phyloP scores from a whole-genome alignment of 257 asterid genomes.

The Rubia yunnanensis region DNA sequence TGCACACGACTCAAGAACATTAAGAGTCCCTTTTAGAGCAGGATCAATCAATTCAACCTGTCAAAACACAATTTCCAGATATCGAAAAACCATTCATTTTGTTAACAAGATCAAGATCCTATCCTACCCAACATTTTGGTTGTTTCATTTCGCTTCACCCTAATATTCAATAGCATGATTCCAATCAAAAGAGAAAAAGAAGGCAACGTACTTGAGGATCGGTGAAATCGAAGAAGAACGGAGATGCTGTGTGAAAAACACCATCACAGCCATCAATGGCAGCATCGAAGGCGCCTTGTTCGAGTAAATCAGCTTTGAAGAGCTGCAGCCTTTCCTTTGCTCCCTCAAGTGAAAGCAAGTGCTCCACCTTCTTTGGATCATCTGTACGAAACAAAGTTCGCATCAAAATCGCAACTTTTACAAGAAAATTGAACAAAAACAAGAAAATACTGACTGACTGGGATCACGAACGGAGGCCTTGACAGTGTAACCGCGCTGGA shows the following conservation, averaged over 20 bases:
- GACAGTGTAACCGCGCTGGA: conserved; percentile 48
- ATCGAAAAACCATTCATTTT: not conserved
- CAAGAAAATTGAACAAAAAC: too few species aligned
- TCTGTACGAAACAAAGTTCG: conserved; percentile 26
- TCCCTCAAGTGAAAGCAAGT: conserved; percentile 71
- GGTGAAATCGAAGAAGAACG: conserved; percentile 35
- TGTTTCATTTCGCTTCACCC: not conserved
- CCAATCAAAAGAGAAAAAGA: too few species aligned
- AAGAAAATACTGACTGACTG: too few species aligned
- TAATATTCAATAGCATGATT: too few species aligned
- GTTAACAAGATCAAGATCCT: not conserved
- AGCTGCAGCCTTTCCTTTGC: conserved; percentile 81
- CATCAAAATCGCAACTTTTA: not conserved
- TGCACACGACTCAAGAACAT: conserved; percentile 67
- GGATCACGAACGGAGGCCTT: conserved; percentile 49
- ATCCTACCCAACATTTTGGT: not conserved
- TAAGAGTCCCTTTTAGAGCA: conserved; percentile 73
- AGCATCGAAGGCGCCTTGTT: conserved; percentile 73
- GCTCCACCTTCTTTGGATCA: conserved; percentile 57
- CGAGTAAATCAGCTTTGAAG: conserved; percentile 60
- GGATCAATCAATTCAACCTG: conserved; percentile 76
- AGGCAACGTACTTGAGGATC: conserved; percentile 86
- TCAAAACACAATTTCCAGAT: conserved; percentile 6
- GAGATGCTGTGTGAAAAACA: conserved; percentile 86
- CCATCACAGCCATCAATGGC: conserved; percentile 75